Base-by-base conservation (phyloP, 2,329 filamentous ascomycete species). In the Metarhizium guizhouense region DNA sequence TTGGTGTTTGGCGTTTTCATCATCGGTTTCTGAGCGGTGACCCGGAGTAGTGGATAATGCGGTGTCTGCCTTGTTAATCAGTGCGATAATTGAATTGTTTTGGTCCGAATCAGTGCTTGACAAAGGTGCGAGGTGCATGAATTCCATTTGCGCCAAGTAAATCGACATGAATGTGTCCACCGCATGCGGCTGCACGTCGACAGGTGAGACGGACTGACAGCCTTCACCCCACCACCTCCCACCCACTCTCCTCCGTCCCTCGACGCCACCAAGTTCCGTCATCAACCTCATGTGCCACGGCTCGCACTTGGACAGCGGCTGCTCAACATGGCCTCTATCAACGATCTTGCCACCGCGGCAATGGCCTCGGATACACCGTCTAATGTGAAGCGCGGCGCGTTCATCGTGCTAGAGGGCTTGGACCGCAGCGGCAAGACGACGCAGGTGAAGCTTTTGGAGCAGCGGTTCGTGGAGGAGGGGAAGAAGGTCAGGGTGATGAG, bases 341-440 rank as follows among this genome's bases (percentile, higher is more conserved):
- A 76, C 60, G 76, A 79, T 56, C 70, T 78, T 42, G 76, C 76
- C 20, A 73, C 73, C 20, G 76, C 75, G 52, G 76, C 76, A 38
- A 76, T 76, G 29, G 73, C 74, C 40, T 72, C 73, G 64, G 51
- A 63, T 64, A 58, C 60, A 59, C 51, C 55, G 52, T 49, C 20
- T 34, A 36, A 11, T 42, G 52, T 4, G n/a, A 52, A 30, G 13
- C 47, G 86, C 50, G 91, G 91, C 50, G 83, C 85, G 13, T 81
- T 96, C 36, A 82, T 96, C 54, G 87, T 93, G 4, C 83, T 96
- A 55, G 92, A 96, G 74, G 92, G 92, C 2, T 78, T 96, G 59
- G 92, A 96, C 65, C 84, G 90, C 60, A 90, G 91, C 47, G 92
- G 92, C 55, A 96, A 96, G 78, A 93, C 90, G 25, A 95, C 91